Evolutionary conservation across 352 stramenopile species (phyloP), one percentile per base, ranked within the genome.

Genomic region (Lagenidium sp.): DNA sequence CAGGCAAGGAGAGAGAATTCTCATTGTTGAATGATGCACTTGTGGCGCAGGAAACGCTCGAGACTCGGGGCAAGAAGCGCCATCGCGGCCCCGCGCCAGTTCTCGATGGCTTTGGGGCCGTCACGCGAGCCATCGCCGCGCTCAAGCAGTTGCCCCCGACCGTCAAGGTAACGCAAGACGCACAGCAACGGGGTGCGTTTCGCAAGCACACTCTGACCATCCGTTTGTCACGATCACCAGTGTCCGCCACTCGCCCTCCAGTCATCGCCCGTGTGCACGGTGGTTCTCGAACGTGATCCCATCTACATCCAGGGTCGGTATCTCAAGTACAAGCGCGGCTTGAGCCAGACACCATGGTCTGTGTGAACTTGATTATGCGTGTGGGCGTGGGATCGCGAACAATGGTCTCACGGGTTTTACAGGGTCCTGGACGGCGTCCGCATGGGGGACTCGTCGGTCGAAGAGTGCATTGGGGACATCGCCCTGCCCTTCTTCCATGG

Each of bases 281-380:
- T 67, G 2, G 62, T 59, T 20, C 55, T 93, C 12, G 73, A 90
- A 44, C 82, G 82, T 16, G 82, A 91, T 25, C 72, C 87, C 2
- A 68, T 96, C 18, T 96, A 92, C 52, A 49, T 97, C 24, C 72
- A 86, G 24, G 88, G 88, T 2, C 68, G 84, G 13, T 97, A 97
- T 68, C 66, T 91, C 38, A 97, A 97, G 59, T 86, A 85, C 45
- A 65, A 84, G 51, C 79, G 89, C 13, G 85, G 84, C 3, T 52
- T 97, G 36, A 95, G 80, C 47, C 89, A 97, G 58, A 94, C 83
- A 24, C 84, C 85, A 11, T 97, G 89, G 89, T 61, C 41, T 19
- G 44, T 47, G 15, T 20, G 12, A 10, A 6, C 21, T 36, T 7
- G 19, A 31, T 40, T 20, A 8, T 32, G 26, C 15, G 24, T 30